Evolutionary conservation across 768 basidiomycete species (phyloP), one percentile per base, ranked within the genome.

Genomic region (Russula abietina): DNA sequence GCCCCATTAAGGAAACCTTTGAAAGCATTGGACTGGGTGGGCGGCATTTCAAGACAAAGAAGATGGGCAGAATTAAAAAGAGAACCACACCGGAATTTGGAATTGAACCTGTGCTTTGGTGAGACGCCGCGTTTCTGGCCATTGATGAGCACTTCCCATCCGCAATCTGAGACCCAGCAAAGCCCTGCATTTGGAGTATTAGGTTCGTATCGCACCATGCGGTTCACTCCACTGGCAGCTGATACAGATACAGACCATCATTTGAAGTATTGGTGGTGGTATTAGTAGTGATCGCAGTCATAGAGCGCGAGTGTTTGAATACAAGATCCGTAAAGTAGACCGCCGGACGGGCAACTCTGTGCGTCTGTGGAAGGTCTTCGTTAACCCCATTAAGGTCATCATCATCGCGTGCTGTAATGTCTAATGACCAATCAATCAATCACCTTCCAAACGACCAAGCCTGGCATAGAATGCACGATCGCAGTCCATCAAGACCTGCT

Each of bases 71-170:
- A 3, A 36, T 12, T 36, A 36, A 1, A 16, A 17, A 22, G 14
- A 12, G 22, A 10, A 0, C 60, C 73, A 54, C 60, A 87, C 91
- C 85, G 82, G 45, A 81, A 84, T 71, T 86, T 86, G 8, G 80
- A 74, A 36, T 79, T 79, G 65, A 81, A 77, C 28, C 87, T 79
- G 68, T 89, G 83, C 70, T 89, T 91, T 0, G 86, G 82, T 12
- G 88, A 76, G 1, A 89, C 83, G 2, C 91, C 91, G 50, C 91
- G 84, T 68, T 82, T 86, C n/a, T 86, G 75, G 2, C 92, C 91
- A 64, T 89, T 90, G 66, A 89, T 89, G 51, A 93, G 69, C 24
- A 91, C 79, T 70, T 95, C 89, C 32, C 74, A 71, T 6, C 75
- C 63, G 65, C 2, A 69, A 58, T 83, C 83, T 16, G 84, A 80